These are phyloP conservation scores for Mortierella sp. DNA, from an alignment of 371 early-diverging fungal species.

Conservation along the genomic window DNA sequence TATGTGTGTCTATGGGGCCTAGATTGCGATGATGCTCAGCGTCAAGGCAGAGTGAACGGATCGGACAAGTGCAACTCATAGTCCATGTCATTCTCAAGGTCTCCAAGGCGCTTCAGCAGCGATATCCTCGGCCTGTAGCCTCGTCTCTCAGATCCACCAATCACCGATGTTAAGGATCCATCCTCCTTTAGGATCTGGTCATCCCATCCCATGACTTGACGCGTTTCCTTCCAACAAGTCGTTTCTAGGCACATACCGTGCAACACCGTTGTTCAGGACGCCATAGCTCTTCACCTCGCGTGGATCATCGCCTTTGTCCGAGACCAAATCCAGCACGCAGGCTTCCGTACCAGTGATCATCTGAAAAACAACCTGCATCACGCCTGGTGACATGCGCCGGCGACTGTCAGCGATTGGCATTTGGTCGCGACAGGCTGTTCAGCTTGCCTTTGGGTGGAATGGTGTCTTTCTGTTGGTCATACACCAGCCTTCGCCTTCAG, in stretches of 20 bases:
- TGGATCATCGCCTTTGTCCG: conserved; percentile 33
- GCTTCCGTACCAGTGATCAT: conserved; percentile 40
- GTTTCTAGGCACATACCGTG: conserved; percentile 35
- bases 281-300: conserved; percentile 42
- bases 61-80: conserved; percentile 44
- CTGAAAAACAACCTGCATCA: conserved; percentile 40
- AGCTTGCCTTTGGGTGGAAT: conserved; percentile 3
- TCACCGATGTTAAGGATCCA: conserved; percentile 4
- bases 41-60: conserved; percentile 22
- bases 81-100: conserved; percentile 33
- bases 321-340: conserved; percentile 38
- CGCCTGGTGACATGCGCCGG: neutral
- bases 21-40: neutral
- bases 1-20: no score
- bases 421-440: conserved; percentile 11
- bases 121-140: conserved; percentile 35
- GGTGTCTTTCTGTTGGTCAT: neutral
- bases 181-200: conserved; percentile 26
- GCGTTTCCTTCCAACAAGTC: conserved; percentile 43
- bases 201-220: conserved; percentile 48
- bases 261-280: conserved; percentile 35
- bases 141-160: neutral
- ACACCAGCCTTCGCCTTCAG: neutral
- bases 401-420: conserved; percentile 7
- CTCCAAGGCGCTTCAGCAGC: conserved; percentile 46